Base-by-base conservation (phyloP, 2,329 filamentous ascomycete genomes). In the Pseudonectria buxi region DNA sequence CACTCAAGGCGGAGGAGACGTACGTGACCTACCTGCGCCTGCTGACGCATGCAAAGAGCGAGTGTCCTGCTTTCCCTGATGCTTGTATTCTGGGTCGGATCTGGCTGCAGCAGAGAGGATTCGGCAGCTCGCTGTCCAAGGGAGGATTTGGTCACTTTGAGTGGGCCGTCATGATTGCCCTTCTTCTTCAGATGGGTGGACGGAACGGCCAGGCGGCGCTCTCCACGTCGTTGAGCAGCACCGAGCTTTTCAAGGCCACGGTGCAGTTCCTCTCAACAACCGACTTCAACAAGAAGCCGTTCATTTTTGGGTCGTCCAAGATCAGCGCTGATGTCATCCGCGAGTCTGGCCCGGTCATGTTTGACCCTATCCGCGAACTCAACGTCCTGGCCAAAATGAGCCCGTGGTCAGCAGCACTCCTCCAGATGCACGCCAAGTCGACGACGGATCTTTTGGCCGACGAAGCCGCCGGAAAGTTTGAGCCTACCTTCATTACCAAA, bases 131-230 rank as follows among this genome's bases (percentile, higher is more conserved):
- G 14, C 61, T 88, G n/a, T 71, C 76, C 3, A 67, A 72, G 28
- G 90, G 92, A 29, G 92, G 92, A 0, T 95, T 98, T 57, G 92
- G 92, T 3, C 79, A 86, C 47, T 94, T 95, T 46, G 92, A 98
- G 57, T 96, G 87, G 86, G 74, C 84, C 1, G 66, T 78, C n/a
- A 65, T 92, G 32, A 75, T 89, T 55, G 86, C 89, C 24, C 68
- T 95, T 11, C 67, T 96, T 3, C 69, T 96, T 28, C 80, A 87
- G 57, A 78, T 76, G n/a, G 86, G 86, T 16, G 83, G 81, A 6
- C 74, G 77, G 6, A 81, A 81, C 40, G 83, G 84, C 2, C 75
- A 79, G 44, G 73, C 83, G 2, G 65, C 86, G 6, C 70, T 96
- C 12, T 87, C 88, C 6, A 71, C 77, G 5, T 86, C 86, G 7